phyloP scores from a whole-genome alignment of 1,284 basidiomycete genomes.

The Leccinum laetum region DNA sequence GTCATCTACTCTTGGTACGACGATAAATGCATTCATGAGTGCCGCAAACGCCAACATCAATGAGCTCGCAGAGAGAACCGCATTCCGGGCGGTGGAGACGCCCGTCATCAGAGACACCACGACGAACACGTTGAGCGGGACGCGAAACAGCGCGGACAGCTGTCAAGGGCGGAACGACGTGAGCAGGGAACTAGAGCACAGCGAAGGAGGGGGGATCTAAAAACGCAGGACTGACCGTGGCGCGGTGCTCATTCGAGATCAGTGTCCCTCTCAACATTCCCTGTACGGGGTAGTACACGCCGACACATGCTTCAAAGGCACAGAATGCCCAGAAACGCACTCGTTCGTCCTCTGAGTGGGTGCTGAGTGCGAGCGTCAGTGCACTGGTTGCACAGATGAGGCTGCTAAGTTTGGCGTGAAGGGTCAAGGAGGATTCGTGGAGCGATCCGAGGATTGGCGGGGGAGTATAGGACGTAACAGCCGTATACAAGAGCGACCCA shows the following conservation, averaged over 20 bases:
- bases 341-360: conserved; percentile 47
- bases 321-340: conserved; percentile 74
- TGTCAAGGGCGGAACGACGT: conserved; percentile 22
- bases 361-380: conserved; percentile 53
- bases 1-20: conserved; percentile 36
- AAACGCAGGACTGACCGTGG: conserved; percentile 51
- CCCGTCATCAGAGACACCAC: conserved; percentile 70
- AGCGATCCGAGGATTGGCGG: conserved; percentile 26
- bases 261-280: conserved; percentile 71
- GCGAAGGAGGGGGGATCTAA: background rate
- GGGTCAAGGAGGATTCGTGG: conserved; percentile 44
- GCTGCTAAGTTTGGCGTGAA: conserved; percentile 69
- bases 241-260: conserved; percentile 72
- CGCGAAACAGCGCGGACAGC: conserved; percentile 72
- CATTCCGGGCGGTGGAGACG: conserved; percentile 61
- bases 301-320: conserved; percentile 72
- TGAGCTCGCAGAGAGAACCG: conserved; percentile 61
- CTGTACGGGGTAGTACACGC: conserved; percentile 77
- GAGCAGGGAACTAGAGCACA: background rate
- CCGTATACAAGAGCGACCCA: conserved; percentile 68
- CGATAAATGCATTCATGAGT: conserved; percentile 53
- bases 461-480: conserved; percentile 43
- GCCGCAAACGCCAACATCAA: conserved; percentile 60
- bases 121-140: conserved; percentile 74
- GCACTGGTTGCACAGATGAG: conserved; percentile 60